A percentile compares a stretch with the other conserved stretches of the same genome.
phyloP scores from a whole-genome alignment of 2,329 filamentous ascomycete species.

The Ascosphaera pollenicola region DNA sequence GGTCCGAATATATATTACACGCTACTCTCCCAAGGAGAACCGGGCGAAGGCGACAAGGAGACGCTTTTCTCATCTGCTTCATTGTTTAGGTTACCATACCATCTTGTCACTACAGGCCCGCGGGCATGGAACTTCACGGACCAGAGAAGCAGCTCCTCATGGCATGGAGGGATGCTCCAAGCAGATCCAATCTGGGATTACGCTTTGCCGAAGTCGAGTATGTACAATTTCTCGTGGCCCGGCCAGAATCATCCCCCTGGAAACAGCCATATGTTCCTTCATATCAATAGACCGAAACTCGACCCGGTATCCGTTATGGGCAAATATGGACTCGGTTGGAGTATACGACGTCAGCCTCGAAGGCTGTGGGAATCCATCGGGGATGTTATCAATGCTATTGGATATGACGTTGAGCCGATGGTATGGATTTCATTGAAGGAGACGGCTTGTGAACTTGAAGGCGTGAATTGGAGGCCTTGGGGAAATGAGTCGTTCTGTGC shows the following conservation, averaged over 20 bases:
- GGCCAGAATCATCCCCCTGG: constrained; percentile 7
- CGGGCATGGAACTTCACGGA: constrained; percentile 5
- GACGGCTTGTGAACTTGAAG: constrained; percentile 19
- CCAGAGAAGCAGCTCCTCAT: constrained; percentile 4
- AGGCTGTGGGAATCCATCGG: constrained; percentile 16
- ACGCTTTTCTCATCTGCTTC: constrained; percentile 5
- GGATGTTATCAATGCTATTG: constrained; percentile 15
- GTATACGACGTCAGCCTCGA: constrained; percentile 14
- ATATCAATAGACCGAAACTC: constrained; percentile 21
- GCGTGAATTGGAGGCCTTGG: too few species aligned
- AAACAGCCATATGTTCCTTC: constrained; percentile 14
- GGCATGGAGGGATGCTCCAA: constrained; percentile 7
- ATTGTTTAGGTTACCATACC: constrained; percentile 5
- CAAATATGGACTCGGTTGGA: constrained; percentile 15
- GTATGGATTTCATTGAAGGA: constrained; percentile 21
- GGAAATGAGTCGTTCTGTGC: too few species aligned
- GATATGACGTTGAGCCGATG: constrained; percentile 17
- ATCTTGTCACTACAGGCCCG: constrained; percentile 6
- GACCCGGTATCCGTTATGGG: constrained; percentile 19
- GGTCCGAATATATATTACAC: constrained; percentile 30
- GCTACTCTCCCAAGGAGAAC: constrained; percentile 14
- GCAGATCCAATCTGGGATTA: constrained; percentile 17
- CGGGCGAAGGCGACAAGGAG: constrained; percentile 8
- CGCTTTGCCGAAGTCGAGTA: constrained; percentile 6
- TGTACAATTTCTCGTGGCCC: constrained; percentile 3